A percentile compares a stretch with the other conserved stretches of the same genome.
Conservation (phyloP, 306 rosid genomes). For the Cicer judaicum region DNA sequence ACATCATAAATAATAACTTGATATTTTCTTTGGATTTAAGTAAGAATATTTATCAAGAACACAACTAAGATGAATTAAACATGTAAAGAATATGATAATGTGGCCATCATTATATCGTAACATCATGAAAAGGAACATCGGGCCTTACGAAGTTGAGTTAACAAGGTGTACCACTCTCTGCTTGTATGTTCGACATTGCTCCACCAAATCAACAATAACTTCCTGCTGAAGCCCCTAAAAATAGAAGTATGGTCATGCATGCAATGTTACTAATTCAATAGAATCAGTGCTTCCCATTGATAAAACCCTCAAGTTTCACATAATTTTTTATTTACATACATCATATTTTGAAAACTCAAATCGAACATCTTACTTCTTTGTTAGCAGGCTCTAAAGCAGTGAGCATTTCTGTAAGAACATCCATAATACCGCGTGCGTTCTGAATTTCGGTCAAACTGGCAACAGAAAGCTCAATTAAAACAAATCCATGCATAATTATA, state of each 20-base stretch:
- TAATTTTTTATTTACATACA: constrained; percentile 8
- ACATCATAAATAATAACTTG: constrained; percentile 6
- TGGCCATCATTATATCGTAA: constrained; percentile 5
- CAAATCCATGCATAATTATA: constrained; percentile 28
- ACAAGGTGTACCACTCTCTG: constrained; percentile 99
- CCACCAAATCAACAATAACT: constrained; percentile 93
- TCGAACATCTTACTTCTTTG: constrained; percentile 69
- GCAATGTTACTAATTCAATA: constrained; percentile 24
- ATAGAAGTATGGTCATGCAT: constrained; percentile 36
- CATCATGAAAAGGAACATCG: constrained; percentile 29
- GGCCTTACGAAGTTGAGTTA: constrained; percentile 90
- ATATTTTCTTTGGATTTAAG: constrained; percentile 26
- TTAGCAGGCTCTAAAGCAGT: constrained; percentile 83
- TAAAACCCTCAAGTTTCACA: constrained; percentile 28
- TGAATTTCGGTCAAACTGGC: constrained; percentile 89
- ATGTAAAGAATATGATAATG: constrained; percentile 9
- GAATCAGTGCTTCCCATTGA: constrained; percentile 30
- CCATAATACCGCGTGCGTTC: constrained; percentile 96
- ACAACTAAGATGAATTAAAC: constrained; percentile 31
- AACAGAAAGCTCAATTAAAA: constrained; percentile 46
- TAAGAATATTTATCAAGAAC: constrained; percentile 29
- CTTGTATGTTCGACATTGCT: constrained; percentile 87
- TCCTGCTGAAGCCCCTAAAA: constrained; percentile 91
- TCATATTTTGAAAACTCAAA: constrained; percentile 30
- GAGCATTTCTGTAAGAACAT: constrained; percentile 93